Evolutionary conservation across 164 flowering plant genomes (phyloP).

Genomic region (Tetrastigma voinierianum): DNA sequence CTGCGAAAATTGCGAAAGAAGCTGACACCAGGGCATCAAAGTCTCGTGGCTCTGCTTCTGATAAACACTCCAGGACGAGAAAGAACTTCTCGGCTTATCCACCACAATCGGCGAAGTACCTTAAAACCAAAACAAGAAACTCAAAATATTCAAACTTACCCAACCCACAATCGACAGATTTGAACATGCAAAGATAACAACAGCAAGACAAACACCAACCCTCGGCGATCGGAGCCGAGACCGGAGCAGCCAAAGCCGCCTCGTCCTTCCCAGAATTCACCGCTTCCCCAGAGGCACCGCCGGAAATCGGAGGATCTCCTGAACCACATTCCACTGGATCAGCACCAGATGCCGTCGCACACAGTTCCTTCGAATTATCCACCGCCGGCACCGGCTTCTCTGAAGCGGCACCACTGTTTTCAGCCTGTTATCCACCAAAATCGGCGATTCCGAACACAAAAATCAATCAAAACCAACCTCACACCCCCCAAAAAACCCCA

Average conservation of each 20-base stretch:
- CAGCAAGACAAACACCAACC: constrained; percentile 22
- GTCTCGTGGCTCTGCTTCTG: constrained; percentile 43
- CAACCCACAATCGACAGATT: constrained; percentile 3
- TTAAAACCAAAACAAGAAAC: constrained; percentile 14
- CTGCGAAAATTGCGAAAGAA: constrained; percentile 58
- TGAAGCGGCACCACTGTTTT: constrained; percentile 33
- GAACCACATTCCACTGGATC: constrained; percentile 50
- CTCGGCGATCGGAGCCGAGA: constrained; percentile 39
- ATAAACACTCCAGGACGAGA: constrained; percentile 34
- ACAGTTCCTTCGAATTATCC: constrained; percentile 52
- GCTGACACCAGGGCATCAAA: constrained; percentile 67
- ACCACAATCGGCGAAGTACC: constrained; percentile 35
- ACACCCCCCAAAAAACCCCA: constrained; percentile 1
- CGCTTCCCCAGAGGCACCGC: constrained; percentile 6
- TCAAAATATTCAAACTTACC: constrained; percentile 6
- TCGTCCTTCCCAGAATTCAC: constrained; percentile 24
- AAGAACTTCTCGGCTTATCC: constrained; percentile 53
- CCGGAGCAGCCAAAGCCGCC: constrained; percentile 23
- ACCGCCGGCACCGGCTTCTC: constrained; percentile 44
- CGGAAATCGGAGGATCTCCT: constrained; percentile 32
- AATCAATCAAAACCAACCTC: background rate
- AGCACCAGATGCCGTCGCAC: constrained; percentile 26
- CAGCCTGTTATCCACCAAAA: constrained; percentile 33
- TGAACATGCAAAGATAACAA: background rate
- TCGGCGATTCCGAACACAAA: background rate